These are phyloP conservation scores for Evansstolkia leycettana DNA, from an alignment of 495 filamentous ascomycete species.

Conservation along the genomic window DNA sequence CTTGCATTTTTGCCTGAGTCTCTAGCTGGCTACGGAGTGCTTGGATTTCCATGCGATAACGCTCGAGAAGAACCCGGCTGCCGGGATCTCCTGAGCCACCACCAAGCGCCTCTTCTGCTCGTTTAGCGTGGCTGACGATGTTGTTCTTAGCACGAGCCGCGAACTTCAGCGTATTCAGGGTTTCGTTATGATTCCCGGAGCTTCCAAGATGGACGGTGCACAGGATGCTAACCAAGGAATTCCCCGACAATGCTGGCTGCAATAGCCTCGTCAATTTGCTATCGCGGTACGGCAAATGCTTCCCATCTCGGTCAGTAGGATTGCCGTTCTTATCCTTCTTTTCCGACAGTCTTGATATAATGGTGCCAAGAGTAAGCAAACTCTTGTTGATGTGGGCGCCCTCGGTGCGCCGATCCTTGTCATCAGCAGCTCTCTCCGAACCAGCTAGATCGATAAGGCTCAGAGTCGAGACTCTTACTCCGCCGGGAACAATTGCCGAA, in stretches of 20 bases:
- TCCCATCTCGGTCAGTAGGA: constrained; percentile 61
- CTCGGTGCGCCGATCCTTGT: constrained; percentile 86
- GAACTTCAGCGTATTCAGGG: constrained; percentile 92
- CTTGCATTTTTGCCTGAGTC: constrained; percentile 54
- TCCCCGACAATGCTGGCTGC: constrained; percentile 85
- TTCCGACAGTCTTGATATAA: constrained; percentile 78
- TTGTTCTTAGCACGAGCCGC: constrained; percentile 94
- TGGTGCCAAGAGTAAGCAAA: constrained; percentile 85
- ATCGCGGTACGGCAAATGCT: constrained; percentile 91
- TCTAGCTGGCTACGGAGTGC: constrained; percentile 76
- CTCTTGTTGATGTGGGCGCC: constrained; percentile 98
- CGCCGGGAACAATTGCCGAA: constrained; percentile 68
- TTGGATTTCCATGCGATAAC: constrained; percentile 88
- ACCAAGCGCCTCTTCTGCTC: constrained; percentile 77
- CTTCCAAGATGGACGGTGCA: constrained; percentile 82
- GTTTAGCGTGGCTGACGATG: constrained; percentile 94
- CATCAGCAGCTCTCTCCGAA: constrained; percentile 89
- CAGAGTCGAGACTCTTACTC: constrained; percentile 87
- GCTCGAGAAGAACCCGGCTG: constrained; percentile 76
- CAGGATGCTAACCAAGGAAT: constrained; percentile 91
- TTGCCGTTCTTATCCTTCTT: constrained; percentile 75
- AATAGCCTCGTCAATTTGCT: constrained; percentile 91
- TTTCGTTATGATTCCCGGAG: constrained; percentile 68
- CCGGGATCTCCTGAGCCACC: constrained; percentile 60
- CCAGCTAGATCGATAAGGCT: constrained; percentile 95